Evolutionary conservation across 495 filamentous ascomycete genomes (phyloP).

Genomic region (Penicillium macrosclerotiorum): DNA sequence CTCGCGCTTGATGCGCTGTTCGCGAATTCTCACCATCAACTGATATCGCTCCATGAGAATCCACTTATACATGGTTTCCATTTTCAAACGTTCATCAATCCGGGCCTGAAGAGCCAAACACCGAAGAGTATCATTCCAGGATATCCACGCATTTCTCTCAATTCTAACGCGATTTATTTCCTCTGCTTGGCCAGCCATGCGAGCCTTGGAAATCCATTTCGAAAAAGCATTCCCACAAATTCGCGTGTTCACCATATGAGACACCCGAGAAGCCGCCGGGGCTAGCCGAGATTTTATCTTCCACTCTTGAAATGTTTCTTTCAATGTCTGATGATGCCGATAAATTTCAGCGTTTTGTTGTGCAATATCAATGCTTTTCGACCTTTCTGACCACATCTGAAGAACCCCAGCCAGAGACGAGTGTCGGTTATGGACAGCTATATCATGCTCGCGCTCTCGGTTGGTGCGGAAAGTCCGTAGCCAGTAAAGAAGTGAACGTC

Average conservation of each 20-base stretch:
- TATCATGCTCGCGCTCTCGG: conserved; percentile 41
- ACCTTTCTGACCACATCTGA: conserved; percentile 34
- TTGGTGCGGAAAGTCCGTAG: conserved; percentile 43
- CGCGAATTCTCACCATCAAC: conserved; percentile 52
- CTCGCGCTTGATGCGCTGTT: conserved; percentile 48
- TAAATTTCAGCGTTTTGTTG: conserved; percentile 34
- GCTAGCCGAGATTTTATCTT: conserved; percentile 42
- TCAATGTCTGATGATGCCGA: conserved; percentile 29
- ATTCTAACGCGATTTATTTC: conserved; percentile 52
- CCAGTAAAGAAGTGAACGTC: conserved; percentile 46
- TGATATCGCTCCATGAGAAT: conserved; percentile 53
- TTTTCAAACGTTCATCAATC: conserved; percentile 57
- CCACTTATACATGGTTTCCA: conserved; percentile 64
- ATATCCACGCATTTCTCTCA: conserved; percentile 57
- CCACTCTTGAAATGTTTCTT: conserved; percentile 36
- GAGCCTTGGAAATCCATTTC: conserved; percentile 51
- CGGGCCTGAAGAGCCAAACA: conserved; percentile 50
- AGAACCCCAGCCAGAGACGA: conserved; percentile 23
- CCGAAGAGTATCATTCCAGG: conserved; percentile 66
- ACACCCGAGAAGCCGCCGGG: conserved; percentile 46
- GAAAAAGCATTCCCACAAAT: conserved; percentile 47
- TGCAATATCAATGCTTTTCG: conserved; percentile 23
- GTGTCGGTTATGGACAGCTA: conserved; percentile 30
- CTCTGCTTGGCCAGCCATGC: conserved; percentile 52
- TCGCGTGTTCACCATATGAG: conserved; percentile 46